A percentile compares a stretch with the other conserved stretches of the same genome.
Evolutionary conservation across 2,329 filamentous ascomycete species (phyloP).

Genomic region (Cladosporium sp.): DNA sequence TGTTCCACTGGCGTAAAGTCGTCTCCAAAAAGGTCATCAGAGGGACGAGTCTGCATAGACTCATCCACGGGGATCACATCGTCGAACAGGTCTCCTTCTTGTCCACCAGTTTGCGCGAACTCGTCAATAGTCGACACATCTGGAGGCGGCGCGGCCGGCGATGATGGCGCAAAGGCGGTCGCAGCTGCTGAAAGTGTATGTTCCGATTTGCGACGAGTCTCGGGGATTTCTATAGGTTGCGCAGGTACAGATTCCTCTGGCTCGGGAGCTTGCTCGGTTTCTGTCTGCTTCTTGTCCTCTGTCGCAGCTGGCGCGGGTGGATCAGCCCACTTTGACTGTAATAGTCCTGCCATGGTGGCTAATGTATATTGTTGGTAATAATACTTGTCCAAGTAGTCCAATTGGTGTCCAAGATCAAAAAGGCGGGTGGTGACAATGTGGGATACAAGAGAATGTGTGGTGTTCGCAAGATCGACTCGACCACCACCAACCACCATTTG

Average conservation of each 20-base stretch:
- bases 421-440: neutral
- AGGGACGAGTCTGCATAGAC: constrained; percentile 51
- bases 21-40: constrained; percentile 54
- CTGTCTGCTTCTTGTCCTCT: neutral
- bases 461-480: constrained; percentile 7
- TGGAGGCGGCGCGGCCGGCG: constrained; percentile 20
- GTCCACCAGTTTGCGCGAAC: constrained; percentile 38
- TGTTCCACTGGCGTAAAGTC: constrained; percentile 51
- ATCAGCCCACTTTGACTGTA: constrained; percentile 14
- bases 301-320: constrained; percentile 2
- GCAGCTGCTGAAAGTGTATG: constrained; percentile 18
- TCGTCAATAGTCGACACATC: constrained; percentile 29
- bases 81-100: constrained; percentile 37
- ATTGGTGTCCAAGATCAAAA: neutral
- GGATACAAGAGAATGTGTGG: neutral
- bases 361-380: neutral
- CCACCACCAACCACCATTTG: neutral
- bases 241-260: neutral
- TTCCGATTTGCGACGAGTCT: neutral
- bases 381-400: neutral
- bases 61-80: constrained; percentile 41
- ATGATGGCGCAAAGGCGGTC: constrained; percentile 15
- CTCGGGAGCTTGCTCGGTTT: neutral
- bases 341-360: constrained; percentile 9
- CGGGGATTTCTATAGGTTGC: neutral